Evolutionary conservation across 139 green algal species (phyloP), one percentile per base, ranked within the genome.

Genomic region (Closterium sp.): DNA sequence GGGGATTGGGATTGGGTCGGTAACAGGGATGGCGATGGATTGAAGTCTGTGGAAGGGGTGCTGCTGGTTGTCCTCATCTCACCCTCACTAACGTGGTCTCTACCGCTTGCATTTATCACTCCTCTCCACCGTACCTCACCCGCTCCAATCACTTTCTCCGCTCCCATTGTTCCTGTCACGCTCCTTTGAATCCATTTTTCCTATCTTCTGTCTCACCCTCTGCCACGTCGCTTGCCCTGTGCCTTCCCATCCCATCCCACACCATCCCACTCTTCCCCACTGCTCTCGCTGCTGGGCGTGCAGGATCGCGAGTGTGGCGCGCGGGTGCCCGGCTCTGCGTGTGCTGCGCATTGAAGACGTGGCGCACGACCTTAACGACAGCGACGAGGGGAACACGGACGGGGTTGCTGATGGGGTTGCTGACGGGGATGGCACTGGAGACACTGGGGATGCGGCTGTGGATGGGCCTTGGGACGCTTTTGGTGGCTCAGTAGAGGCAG

Each of bases 341-440:
- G 32, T 92, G 79, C 85, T 92, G 45, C 38, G 70, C 34, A 92
- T 92, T 28, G 89, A 92, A 30, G 89, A 92, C 45, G 85, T 89
- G 89, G 89, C 70, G 50, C 89, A 92, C 31, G 89, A 92, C 85
- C 50, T 92, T 19, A 92, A 92, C 45, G 62, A 79, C 62, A 79
- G 62, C 19, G 45, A 92, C 31, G 89, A 91, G 17, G 31, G 70
- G 22, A 22, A 88, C 79, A 17, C 34, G 32, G 70, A 31, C 11
- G 89, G 89, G 42, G 62, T 27, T 11, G 62, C 62, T 11, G 62
- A 79, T 79, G 62, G 62, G 62, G 62, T 27, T 79, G 62, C 62
- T 79, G 17, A 79, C 27, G 17, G 62, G 62, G 62, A 22, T 4
- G 62, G 62, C 38, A 50, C 13, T 79, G 62, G 62, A 24, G 62